These are phyloP conservation scores for Emiliania huxleyi DNA, from an alignment of 78 protist genomes.

Conservation along the genomic window DNA sequence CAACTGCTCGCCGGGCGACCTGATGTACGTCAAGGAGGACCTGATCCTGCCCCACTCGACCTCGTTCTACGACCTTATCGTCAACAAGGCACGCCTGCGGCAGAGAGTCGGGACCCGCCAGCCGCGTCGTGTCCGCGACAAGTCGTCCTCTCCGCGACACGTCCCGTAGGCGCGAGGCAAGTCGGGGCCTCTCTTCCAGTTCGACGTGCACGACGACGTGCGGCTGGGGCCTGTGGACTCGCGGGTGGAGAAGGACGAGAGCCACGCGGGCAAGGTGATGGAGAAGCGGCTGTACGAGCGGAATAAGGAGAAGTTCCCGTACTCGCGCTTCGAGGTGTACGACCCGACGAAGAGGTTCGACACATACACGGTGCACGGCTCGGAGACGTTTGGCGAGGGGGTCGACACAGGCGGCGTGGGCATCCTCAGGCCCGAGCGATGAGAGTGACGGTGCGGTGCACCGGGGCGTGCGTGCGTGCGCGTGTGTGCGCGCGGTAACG, in stretches of 20 bases:
- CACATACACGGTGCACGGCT: constrained; percentile 22
- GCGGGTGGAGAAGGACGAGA: constrained; percentile 84
- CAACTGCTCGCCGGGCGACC: constrained; percentile 51
- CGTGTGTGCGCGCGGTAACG: no score
- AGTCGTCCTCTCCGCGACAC: no score
- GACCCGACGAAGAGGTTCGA: constrained; percentile 50
- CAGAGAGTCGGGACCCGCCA: no score
- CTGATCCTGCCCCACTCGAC: constrained; percentile 75
- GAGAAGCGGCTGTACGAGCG: constrained; percentile 78
- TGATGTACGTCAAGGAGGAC: constrained; percentile 88
- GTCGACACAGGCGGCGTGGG: no score
- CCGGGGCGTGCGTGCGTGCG: no score
- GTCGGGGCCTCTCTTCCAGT: constrained; percentile 85
- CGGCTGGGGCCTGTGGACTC: constrained; percentile 72
- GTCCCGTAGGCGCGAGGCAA: constrained; percentile 93
- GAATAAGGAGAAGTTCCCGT: constrained; percentile 89
- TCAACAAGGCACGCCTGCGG: no score
- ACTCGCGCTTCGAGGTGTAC: constrained; percentile 79
- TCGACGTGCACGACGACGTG: constrained; percentile 91
- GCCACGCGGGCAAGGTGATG: constrained; percentile 86
- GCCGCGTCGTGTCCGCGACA: no score
- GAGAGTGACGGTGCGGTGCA: no score
- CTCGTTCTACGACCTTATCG: constrained; percentile 87
- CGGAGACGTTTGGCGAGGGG: background rate
- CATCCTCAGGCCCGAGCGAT: no score